phyloP scores from a whole-genome alignment of 352 stramenopile genomes.

The Globisporangium cystogenes region DNA sequence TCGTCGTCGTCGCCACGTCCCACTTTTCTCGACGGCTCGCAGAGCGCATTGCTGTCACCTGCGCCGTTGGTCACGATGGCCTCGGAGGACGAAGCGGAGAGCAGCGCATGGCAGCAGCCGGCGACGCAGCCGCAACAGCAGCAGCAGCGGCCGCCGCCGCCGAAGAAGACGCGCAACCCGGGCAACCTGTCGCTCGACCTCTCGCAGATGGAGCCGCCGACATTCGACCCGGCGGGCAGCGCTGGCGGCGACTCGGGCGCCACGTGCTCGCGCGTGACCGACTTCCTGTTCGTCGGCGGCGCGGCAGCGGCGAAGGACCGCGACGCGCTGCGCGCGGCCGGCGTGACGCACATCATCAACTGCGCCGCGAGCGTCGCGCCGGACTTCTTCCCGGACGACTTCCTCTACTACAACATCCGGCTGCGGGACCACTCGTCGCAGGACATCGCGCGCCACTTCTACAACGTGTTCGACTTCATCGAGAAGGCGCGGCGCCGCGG shows the following conservation, averaged over 20 bases:
- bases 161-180: slow-evolving; percentile 63
- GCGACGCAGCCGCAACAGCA: too few species aligned
- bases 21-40: slow-evolving; percentile 2
- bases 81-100: background rate
- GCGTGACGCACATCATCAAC: slow-evolving; percentile 90
- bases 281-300: slow-evolving; percentile 87
- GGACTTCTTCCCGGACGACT: slow-evolving; percentile 69
- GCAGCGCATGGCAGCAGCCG: too few species aligned
- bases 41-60: slow-evolving; percentile 21
- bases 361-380: slow-evolving; percentile 75
- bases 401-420: slow-evolving; percentile 83
- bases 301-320: slow-evolving; percentile 76
- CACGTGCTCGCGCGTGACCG: slow-evolving; percentile 74
- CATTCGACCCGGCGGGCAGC: slow-evolving; percentile 17
- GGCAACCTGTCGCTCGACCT: slow-evolving; percentile 81
- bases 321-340: slow-evolving; percentile 48
- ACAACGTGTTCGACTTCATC: slow-evolving; percentile 88
- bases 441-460: slow-evolving; percentile 83
- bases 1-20: slow-evolving; percentile 1
- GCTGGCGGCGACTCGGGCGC: slow-evolving; percentile 43
- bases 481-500: slow-evolving; percentile 58
- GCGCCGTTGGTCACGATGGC: background rate
- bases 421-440: slow-evolving; percentile 87
- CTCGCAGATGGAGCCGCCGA: slow-evolving; percentile 57
- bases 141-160: slow-evolving; percentile 9